Evolutionary conservation across 1,284 basidiomycete genomes (phyloP).

Genomic region (Sanghuangporus weigelae): DNA sequence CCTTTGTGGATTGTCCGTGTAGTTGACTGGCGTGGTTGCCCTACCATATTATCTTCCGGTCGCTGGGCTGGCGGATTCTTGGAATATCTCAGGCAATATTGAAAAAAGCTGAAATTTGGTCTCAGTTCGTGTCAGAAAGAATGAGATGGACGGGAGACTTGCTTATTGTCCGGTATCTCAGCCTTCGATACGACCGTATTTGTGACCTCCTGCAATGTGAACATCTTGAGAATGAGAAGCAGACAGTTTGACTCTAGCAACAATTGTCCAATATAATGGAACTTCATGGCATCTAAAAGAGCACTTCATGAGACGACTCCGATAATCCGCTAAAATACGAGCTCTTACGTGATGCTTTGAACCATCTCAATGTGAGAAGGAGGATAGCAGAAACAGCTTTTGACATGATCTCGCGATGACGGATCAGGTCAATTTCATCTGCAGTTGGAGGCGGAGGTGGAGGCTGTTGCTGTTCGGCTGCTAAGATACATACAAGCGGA

Average conservation of each 20-base stretch:
- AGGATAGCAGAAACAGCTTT: slow-evolving; percentile 97
- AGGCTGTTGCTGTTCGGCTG: slow-evolving; percentile 48
- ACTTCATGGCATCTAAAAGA: slow-evolving; percentile 88
- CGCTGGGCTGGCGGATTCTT: slow-evolving; percentile 42
- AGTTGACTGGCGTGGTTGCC: slow-evolving; percentile 50
- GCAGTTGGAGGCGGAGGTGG: slow-evolving; percentile 70
- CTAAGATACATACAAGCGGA: slow-evolving; percentile 6
- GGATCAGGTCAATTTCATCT: slow-evolving; percentile 93
- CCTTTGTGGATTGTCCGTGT: slow-evolving; percentile 55
- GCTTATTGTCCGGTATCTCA: slow-evolving; percentile 87
- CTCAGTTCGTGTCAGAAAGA: background rate
- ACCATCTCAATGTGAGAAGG: slow-evolving; percentile 91
- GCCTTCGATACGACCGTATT: slow-evolving; percentile 81
- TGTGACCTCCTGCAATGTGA: slow-evolving; percentile 90
- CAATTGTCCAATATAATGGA: slow-evolving; percentile 93
- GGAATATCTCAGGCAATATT: slow-evolving; percentile 64
- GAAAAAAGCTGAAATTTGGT: slow-evolving; percentile 75
- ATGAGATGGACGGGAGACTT: slow-evolving; percentile 23
- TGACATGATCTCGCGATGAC: slow-evolving; percentile 96
- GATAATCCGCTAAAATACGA: background rate
- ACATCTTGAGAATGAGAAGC: slow-evolving; percentile 95
- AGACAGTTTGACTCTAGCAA: slow-evolving; percentile 95
- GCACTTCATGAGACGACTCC: background rate
- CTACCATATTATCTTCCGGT: slow-evolving; percentile 55
- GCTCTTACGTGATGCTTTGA: slow-evolving; percentile 90